phyloP scores from a whole-genome alignment of 345 rosid species.

The Rhodamnia argentea region DNA sequence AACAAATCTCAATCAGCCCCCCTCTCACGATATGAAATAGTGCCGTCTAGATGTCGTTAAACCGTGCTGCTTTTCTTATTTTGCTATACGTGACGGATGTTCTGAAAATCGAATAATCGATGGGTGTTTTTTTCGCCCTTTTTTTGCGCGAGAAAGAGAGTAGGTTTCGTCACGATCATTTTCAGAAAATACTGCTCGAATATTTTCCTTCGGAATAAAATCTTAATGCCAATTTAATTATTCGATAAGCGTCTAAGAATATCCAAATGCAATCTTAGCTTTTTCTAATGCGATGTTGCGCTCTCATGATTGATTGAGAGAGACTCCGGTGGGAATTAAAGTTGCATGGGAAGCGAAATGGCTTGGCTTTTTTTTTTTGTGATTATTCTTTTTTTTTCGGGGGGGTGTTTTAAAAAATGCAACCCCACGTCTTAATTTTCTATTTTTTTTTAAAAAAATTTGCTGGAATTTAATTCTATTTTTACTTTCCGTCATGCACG shows the following conservation, averaged over 20 bases:
- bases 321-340: not conserved
- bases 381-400: not conserved
- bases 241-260: not conserved
- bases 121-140: too few species aligned
- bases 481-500: not conserved
- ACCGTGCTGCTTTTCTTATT: not conserved
- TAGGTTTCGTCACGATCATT: not conserved
- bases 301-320: not conserved
- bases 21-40: too few species aligned
- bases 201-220: not conserved
- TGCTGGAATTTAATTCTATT: not conserved
- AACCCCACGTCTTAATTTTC: not conserved
- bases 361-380: not conserved
- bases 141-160: rapidly evolving
- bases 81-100: too few species aligned
- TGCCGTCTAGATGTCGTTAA: too few species aligned
- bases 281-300: not conserved
- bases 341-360: not conserved
- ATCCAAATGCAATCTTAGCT: not conserved
- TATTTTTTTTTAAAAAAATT: not conserved
- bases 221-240: not conserved
- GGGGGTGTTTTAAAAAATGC: not conserved
- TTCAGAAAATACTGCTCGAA: rapidly evolving
- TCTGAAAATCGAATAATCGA: too few species aligned
- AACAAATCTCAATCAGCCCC: too few species aligned